Conservation (phyloP, 179 eudicot genomes). For the Monotropa hypopitys region DNA sequence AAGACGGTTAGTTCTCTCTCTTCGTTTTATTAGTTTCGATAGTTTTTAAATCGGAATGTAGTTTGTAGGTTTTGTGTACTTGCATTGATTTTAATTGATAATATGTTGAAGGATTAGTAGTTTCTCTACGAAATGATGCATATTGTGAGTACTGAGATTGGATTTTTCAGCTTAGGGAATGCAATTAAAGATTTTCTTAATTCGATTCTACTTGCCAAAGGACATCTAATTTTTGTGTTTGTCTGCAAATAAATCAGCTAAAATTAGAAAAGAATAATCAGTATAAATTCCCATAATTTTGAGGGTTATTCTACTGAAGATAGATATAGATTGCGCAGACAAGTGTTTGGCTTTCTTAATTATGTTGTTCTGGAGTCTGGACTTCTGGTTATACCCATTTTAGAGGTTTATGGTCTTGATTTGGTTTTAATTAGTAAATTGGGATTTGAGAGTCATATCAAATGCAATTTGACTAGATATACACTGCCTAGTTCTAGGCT, state of each 20-base stretch:
- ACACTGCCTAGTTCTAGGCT: background rate
- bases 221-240: background rate
- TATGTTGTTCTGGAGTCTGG: background rate
- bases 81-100: no score
- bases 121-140: background rate
- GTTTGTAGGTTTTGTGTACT: conserved; percentile 4
- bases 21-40: background rate
- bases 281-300: background rate
- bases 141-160: background rate
- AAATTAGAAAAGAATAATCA: background rate
- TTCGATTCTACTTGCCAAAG: background rate
- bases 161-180: background rate
- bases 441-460: background rate
- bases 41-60: background rate
- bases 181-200: background rate
- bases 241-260: background rate
- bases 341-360: background rate
- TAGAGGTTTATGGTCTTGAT: background rate
- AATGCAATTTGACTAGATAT: background rate
- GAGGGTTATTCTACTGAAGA: background rate
- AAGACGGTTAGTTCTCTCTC: conserved; percentile 53
- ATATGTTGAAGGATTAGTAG: background rate
- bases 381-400: background rate
- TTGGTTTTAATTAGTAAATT: background rate
- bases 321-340: background rate